Percentiles rank a stretch among this genome's conserved stretches.
phyloP scores from a whole-genome alignment of 1,284 basidiomycete species.

The Sporisorium sorghi region DNA sequence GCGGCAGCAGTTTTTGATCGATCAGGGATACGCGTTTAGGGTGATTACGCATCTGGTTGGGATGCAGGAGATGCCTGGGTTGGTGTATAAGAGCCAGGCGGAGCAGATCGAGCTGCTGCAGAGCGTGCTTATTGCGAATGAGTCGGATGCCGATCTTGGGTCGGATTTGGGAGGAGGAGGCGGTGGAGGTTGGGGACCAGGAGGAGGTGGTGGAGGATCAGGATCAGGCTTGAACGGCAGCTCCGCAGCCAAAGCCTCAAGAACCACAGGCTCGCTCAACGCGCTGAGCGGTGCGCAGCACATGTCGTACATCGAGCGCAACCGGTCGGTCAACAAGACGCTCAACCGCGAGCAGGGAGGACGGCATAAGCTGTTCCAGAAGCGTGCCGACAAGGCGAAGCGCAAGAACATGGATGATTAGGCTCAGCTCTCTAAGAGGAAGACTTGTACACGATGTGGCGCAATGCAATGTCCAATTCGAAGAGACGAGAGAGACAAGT shows the following conservation, averaged over 20 bases:
- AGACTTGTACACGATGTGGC: background rate
- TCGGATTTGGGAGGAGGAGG: constrained; percentile 76
- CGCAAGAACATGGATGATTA: constrained; percentile 42
- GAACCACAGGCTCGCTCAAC: constrained; percentile 67
- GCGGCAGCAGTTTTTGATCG: constrained; percentile 97
- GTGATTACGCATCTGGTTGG: constrained; percentile 98
- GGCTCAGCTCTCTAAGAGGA: too few relatives aligned
- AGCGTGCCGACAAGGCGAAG: constrained; percentile 54
- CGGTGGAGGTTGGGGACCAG: constrained; percentile 19
- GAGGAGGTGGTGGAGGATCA: constrained; percentile 10
- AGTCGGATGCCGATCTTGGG: constrained; percentile 88
- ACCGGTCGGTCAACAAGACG: constrained; percentile 67
- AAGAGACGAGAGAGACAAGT: too few relatives aligned
- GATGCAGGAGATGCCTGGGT: constrained; percentile 83
- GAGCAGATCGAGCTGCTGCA: constrained; percentile 94
- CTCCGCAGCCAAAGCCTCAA: constrained; percentile 48
- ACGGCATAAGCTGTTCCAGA: constrained; percentile 62
- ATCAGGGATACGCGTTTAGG: constrained; percentile 98
- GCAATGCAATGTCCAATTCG: background rate
- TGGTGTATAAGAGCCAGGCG: constrained; percentile 89
- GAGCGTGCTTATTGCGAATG: constrained; percentile 89
- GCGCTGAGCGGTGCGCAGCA: constrained; percentile 68
- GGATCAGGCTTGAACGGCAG: constrained; percentile 11
- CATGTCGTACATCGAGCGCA: constrained; percentile 70
- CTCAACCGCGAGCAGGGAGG: constrained; percentile 61